phyloP scores from a whole-genome alignment of 345 rosid genomes.

The Brassica nigra region DNA sequence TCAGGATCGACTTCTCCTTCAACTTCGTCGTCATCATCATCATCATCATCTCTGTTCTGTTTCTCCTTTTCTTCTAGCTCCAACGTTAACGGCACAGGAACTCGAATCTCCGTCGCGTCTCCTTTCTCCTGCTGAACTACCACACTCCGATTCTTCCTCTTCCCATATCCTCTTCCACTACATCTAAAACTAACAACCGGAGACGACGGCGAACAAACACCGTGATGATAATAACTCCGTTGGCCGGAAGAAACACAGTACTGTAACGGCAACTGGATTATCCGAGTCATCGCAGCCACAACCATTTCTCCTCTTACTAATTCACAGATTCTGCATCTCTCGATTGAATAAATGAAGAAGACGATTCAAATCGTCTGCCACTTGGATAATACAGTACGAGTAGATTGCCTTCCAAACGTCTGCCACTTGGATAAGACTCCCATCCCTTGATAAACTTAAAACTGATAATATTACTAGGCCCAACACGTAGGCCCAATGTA shows the following conservation, averaged over 20 bases:
- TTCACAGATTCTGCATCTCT: slow-evolving; percentile 34
- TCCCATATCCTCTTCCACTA: not conserved
- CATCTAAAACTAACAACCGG: slow-evolving; percentile 8
- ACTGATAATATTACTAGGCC: not conserved
- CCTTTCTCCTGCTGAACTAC: slow-evolving; percentile 42
- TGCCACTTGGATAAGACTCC: slow-evolving; percentile 30
- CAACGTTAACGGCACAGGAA: slow-evolving; percentile 40
- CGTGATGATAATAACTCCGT: slow-evolving; percentile 11
- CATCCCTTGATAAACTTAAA: not conserved
- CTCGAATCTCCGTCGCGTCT: slow-evolving; percentile 43
- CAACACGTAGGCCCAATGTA: slow-evolving; percentile 9
- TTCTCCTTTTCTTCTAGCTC: slow-evolving; percentile 43
- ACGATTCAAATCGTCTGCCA: slow-evolving; percentile 1
- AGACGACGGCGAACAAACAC: slow-evolving; percentile 23
- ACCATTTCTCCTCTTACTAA: slow-evolving; percentile 19
- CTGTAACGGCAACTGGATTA: slow-evolving; percentile 33
- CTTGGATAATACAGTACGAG: not conserved
- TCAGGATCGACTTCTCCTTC: slow-evolving; percentile 40
- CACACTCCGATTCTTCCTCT: slow-evolving; percentile 30
- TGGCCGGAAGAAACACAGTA: slow-evolving; percentile 26
- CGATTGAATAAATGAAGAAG: slow-evolving; percentile 15
- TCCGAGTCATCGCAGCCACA: slow-evolving; percentile 22
- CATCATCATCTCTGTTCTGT: slow-evolving; percentile 20
- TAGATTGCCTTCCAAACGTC: slow-evolving; percentile 4
- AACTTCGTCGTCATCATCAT: slow-evolving; percentile 13